Evolutionary conservation across 257 asterid genomes (phyloP), one percentile per base, ranked within the genome.

Genomic region (Plantago ovata): DNA sequence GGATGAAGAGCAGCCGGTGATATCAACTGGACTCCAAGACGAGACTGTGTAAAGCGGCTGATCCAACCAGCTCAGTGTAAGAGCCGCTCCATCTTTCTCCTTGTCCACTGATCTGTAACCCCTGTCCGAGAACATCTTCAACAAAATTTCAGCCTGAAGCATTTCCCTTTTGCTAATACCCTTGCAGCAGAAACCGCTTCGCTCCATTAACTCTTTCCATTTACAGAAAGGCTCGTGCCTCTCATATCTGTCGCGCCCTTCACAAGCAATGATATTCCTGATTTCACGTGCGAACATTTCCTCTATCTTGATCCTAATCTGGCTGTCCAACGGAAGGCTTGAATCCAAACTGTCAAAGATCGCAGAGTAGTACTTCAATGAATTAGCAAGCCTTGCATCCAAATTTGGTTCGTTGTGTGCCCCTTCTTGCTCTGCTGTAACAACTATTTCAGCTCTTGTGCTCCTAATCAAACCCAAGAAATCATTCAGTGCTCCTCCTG

Each of bases 351-450:
- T 74, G 64, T 92, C 98, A 10, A 88, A 92, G 3, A 88, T 41
- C 32, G 97, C 97, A 1, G 95, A 76, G 23, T 92, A 92, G 59
- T 84, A 88, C 58, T 68, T 76, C 72, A 92, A 58, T 3, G 96
- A 72, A 51, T 70, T 77, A n/a, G 67, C 65, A 50, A 92, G 61
- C 54, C 98, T 77, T 3, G 83, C 68, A 10, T 85, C 93, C 65
- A 92, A 54, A 18, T 23, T 65, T 41, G 58, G 61, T 64, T 73
- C 95, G 6, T 88, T 77, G 67, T 85, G 89, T 3, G 67, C 79
- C 0, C 81, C 90, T 62, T 92, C 98, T 59, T 92, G 98, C 83
- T 92, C 98, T 4, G 95, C 88, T 77, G 79, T 60, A 6, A 88
- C 49, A 9, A 92, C 77, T 6, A 72, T 62, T 13, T 72, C 58